A percentile compares a stretch with the other conserved stretches of the same genome.
These are phyloP conservation scores for Vigna mungo DNA, from an alignment of 306 rosid species.

Conservation along the genomic window DNA sequence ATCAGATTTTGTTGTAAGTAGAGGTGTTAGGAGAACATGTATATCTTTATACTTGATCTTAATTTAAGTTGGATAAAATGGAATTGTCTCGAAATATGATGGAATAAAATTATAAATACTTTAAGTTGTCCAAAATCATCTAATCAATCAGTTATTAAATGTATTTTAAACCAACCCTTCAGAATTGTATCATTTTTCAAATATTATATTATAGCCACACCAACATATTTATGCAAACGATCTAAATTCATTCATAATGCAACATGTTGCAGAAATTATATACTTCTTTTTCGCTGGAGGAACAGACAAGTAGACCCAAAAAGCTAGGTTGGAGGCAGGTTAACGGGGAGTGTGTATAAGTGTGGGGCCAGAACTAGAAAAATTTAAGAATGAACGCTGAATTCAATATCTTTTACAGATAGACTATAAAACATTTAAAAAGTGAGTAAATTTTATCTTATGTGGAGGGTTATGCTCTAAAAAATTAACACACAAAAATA, in stretches of 20 bases:
- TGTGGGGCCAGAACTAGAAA: constrained; percentile 2
- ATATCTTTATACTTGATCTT: not conserved
- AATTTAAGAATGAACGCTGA: not conserved
- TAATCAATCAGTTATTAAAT: not conserved
- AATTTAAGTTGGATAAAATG: not conserved
- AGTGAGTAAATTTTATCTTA: not conserved
- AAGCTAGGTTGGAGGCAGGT: not conserved
- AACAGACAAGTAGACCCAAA: not conserved
- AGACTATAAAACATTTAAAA: not conserved
- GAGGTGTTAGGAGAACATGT: not conserved
- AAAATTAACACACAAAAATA: not conserved
- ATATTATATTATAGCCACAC: not conserved
- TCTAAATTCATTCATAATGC: not conserved
- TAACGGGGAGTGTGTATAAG: not conserved
- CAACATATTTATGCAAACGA: not conserved
- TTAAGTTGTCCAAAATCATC: not conserved
- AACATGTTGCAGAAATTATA: constrained; percentile 9
- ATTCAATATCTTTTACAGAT: not conserved
- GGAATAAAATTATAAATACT: not conserved
- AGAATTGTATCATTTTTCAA: not conserved
- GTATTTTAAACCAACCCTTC: not conserved
- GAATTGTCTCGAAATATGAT: not conserved
- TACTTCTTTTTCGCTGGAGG: constrained; percentile 2
- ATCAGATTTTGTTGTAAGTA: not conserved
- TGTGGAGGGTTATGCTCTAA: not conserved